Evolutionary conservation across 140 eudicot species (phyloP).

Genomic region (Erigeron philadelphicus): DNA sequence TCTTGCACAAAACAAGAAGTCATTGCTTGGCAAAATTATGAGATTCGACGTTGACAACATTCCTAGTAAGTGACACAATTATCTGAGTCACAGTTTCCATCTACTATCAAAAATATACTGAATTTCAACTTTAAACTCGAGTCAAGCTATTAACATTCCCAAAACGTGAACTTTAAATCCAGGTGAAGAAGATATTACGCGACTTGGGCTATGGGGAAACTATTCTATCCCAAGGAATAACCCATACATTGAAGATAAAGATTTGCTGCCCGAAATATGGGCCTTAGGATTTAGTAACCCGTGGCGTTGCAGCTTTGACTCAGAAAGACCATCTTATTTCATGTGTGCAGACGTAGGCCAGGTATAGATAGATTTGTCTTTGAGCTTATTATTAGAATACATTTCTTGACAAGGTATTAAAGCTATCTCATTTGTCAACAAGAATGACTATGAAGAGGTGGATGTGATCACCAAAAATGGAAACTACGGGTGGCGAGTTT

Average conservation of each 20-base stretch:
- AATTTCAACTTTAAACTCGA: not conserved
- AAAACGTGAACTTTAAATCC: conserved; percentile 17
- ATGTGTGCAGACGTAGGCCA: conserved; percentile 76
- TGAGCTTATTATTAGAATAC: not conserved
- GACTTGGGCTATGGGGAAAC: conserved; percentile 77
- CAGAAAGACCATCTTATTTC: conserved; percentile 77
- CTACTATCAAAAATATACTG: not conserved
- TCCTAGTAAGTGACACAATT: conserved; percentile 54
- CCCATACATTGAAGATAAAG: conserved; percentile 56
- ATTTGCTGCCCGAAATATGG: conserved; percentile 69
- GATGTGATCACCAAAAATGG: conserved; percentile 59
- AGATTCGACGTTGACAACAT: conserved; percentile 68
- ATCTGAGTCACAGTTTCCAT: not conserved
- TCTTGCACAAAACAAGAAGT: conserved; percentile 73
- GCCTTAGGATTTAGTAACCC: conserved; percentile 72
- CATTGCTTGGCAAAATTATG: conserved; percentile 77
- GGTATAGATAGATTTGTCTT: conserved; percentile 35
- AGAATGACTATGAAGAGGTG: conserved; percentile 76
- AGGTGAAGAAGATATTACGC: conserved; percentile 48
- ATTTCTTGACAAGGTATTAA: not conserved
- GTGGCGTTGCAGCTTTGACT: conserved; percentile 87
- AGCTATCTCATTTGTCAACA: not conserved
- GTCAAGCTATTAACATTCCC: no score
- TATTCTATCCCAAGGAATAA: conserved; percentile 80
- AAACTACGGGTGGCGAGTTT: conserved; percentile 81